phyloP scores from a whole-genome alignment of 2,329 filamentous ascomycete species.

The Monilinia fructicola region DNA sequence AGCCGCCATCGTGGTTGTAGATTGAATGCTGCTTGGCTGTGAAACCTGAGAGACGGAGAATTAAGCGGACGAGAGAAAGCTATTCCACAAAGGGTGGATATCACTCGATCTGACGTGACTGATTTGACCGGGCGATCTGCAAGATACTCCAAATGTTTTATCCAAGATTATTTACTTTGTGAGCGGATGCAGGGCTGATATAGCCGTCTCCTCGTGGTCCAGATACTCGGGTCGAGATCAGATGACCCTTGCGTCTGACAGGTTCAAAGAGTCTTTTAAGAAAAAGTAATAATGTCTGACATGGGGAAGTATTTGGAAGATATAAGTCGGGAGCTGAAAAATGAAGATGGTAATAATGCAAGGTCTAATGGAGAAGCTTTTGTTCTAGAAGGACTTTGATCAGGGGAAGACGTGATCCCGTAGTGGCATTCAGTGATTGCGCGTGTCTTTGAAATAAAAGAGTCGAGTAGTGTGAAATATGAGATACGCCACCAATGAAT shows the following conservation, averaged over 20 bases:
- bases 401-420: constrained; percentile 20
- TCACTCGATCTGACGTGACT: constrained; percentile 3
- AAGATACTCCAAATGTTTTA: constrained; percentile 18
- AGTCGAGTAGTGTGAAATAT: not conserved
- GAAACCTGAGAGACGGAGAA: constrained; percentile 14
- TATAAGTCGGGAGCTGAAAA: not conserved
- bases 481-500: constrained; percentile 22
- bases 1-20: constrained; percentile 31
- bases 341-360: constrained; percentile 5
- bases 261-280: not conserved
- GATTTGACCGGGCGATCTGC: constrained; percentile 19
- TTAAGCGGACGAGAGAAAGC: not conserved
- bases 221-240: not conserved
- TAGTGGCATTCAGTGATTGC: constrained; percentile 14
- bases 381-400: constrained; percentile 19
- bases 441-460: constrained; percentile 11
- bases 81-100: constrained; percentile 3
- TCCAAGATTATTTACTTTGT: constrained; percentile 17
- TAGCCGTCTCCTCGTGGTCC: constrained; percentile 16
- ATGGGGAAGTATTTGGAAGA: constrained; percentile 7
- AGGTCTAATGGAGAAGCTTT: not conserved
- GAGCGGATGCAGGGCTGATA: constrained; percentile 22
- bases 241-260: constrained; percentile 10
- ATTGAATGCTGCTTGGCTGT: not conserved
- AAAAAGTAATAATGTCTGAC: constrained; percentile 14